phyloP scores from a whole-genome alignment of 2,329 filamentous ascomycete genomes.

The Colletotrichum noveboracense region DNA sequence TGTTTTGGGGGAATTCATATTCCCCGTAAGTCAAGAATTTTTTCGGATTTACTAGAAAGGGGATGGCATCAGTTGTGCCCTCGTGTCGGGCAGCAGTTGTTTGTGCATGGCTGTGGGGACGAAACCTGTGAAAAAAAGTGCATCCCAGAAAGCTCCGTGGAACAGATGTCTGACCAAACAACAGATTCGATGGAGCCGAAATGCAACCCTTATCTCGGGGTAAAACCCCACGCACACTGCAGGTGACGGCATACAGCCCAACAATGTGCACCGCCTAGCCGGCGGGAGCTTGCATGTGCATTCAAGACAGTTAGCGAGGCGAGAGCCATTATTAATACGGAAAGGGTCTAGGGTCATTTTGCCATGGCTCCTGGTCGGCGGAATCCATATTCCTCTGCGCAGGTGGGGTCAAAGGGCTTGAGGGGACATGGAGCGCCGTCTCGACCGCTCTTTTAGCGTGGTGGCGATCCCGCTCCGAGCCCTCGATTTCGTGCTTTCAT shows the following conservation, averaged over 20 bases:
- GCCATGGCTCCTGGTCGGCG: not conserved
- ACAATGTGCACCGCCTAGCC: not conserved
- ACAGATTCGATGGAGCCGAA: not conserved
- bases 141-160: constrained; percentile 1
- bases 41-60: not conserved
- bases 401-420: not conserved
- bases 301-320: not conserved
- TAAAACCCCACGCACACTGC: not conserved
- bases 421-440: not conserved
- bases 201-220: not conserved
- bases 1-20: not conserved
- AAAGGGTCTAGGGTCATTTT: not conserved
- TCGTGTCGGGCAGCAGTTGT: not conserved
- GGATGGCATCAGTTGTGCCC: not conserved
- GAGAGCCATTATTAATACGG: constrained; percentile 5
- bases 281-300: constrained; percentile 2
- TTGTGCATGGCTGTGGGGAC: not conserved
- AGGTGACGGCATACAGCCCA: constrained; percentile 5
- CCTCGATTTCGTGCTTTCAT: not conserved
- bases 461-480: not conserved
- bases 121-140: not conserved
- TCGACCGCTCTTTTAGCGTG: constrained; percentile 3
- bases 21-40: not conserved
- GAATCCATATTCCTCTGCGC: constrained; percentile 9
- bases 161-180: not conserved